phyloP scores from a whole-genome alignment of 441 rosid species.

The Populus hybrid region DNA sequence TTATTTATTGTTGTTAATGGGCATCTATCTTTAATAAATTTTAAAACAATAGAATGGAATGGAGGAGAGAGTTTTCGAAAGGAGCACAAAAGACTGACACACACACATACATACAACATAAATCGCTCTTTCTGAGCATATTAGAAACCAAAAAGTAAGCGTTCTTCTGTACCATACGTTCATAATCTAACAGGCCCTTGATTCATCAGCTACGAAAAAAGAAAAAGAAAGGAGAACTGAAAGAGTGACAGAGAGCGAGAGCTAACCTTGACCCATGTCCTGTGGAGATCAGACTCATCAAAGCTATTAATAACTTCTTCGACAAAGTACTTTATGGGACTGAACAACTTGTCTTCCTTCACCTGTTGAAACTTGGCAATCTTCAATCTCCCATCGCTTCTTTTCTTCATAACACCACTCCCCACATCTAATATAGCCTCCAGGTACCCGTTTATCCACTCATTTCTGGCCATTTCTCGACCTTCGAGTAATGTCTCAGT shows the following conservation, averaged over 20 bases:
- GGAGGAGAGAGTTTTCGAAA: too few species aligned
- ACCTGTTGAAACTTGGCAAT: constrained; percentile 40
- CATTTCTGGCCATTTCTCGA: constrained; percentile 72
- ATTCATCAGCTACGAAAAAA: too few species aligned
- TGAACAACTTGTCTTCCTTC: constrained; percentile 47
- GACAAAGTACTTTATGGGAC: constrained; percentile 64
- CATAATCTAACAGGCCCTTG: too few species aligned
- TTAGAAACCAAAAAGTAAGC: neutral
- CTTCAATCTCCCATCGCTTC: constrained; percentile 50
- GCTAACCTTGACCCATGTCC: constrained; percentile 70
- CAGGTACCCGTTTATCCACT: constrained; percentile 89
- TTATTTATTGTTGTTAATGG: too few species aligned
- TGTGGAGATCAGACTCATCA: constrained; percentile 66
- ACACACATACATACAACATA: too few species aligned
- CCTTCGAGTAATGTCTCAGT: neutral
- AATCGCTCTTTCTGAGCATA: too few species aligned
- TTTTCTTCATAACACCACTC: constrained; percentile 36
- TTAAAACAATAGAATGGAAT: too few species aligned
- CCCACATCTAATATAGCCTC: constrained; percentile 92
- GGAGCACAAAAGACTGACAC: too few species aligned
- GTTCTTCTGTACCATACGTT: neutral
- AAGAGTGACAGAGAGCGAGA: neutral
- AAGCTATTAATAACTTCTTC: constrained; percentile 66
- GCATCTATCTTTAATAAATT: too few species aligned
- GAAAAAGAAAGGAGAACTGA: too few species aligned